Evolutionary conservation across 179 eudicot species (phyloP).

Genomic region (Heliamphora pulchella): DNA sequence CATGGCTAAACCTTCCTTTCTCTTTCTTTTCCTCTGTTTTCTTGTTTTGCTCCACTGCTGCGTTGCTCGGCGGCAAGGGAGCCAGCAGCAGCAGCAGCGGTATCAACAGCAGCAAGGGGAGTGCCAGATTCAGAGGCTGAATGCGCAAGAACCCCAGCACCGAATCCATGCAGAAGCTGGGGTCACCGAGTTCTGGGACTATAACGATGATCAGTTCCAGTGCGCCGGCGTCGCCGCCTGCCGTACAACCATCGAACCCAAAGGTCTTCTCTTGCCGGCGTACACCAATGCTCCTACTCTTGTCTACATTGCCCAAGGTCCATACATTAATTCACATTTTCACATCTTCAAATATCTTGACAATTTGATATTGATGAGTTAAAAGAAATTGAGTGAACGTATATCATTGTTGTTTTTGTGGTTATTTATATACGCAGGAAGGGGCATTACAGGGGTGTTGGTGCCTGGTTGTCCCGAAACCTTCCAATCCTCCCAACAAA

Average conservation of each 20-base stretch:
- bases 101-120: conserved; percentile 26
- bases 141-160: conserved; percentile 43
- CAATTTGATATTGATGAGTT: no score
- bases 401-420: neutral
- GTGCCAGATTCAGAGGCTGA: conserved; percentile 49
- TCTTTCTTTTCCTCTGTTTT: conserved; percentile 1
- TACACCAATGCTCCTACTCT: conserved; percentile 47
- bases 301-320: conserved; percentile 51
- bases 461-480: conserved; percentile 80
- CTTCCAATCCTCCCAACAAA: conserved; percentile 41
- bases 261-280: conserved; percentile 56
- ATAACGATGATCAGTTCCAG: conserved; percentile 37
- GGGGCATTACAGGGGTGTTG: conserved; percentile 51
- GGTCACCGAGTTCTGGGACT: conserved; percentile 53
- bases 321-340: no score
- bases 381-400: no score
- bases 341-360: no score
- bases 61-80: conserved; percentile 8
- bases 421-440: conserved; percentile 29
- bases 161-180: conserved; percentile 59
- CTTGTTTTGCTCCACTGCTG: conserved; percentile 4
- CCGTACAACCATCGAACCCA: conserved; percentile 41
- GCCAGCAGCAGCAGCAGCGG: neutral
- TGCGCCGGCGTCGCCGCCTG: conserved; percentile 57
- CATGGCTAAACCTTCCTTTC: neutral